These are phyloP conservation scores for Pichia sp. DNA, from an alignment of 1,139 yeast genomes.

Conservation along the genomic window DNA sequence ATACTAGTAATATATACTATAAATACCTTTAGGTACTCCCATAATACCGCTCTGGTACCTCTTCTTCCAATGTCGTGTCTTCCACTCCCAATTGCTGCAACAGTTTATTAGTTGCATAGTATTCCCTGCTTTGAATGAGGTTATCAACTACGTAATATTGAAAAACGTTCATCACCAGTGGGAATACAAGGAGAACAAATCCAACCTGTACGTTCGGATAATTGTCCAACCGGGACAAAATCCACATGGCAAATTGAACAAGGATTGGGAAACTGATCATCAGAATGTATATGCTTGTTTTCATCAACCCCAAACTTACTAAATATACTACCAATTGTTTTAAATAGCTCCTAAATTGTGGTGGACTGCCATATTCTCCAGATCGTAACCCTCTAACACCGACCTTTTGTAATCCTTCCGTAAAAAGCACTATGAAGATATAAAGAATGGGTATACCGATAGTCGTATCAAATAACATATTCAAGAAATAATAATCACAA, in stretches of 20 bases:
- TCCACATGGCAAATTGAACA: slow-evolving; percentile 52
- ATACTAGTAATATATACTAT: too few relatives aligned
- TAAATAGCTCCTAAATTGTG: slow-evolving; percentile 55
- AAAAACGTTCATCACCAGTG: slow-evolving; percentile 73
- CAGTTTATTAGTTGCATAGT: slow-evolving; percentile 19
- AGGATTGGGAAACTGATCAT: slow-evolving; percentile 53
- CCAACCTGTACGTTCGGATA: slow-evolving; percentile 79
- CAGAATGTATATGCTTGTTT: slow-evolving; percentile 45
- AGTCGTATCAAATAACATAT: slow-evolving; percentile 84
- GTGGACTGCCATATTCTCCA: slow-evolving; percentile 80
- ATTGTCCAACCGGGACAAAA: slow-evolving; percentile 70
- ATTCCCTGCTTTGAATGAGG: slow-evolving; percentile 61
- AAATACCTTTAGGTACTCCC: background rate
- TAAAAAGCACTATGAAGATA: slow-evolving; percentile 4
- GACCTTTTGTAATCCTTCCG: slow-evolving; percentile 36
- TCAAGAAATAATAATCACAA: slow-evolving; percentile 89
- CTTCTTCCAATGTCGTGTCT: slow-evolving; percentile 2
- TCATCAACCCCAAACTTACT: slow-evolving; percentile 50
- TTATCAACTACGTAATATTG: slow-evolving; percentile 85
- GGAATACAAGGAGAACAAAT: slow-evolving; percentile 78
- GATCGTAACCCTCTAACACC: slow-evolving; percentile 61
- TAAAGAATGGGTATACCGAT: slow-evolving; percentile 50
- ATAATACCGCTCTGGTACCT: slow-evolving; percentile 3
- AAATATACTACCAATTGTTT: slow-evolving; percentile 73
- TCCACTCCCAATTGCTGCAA: slow-evolving; percentile 1